Conservation (phyloP, 1,139 yeast genomes). For the Candida albicans region DNA sequence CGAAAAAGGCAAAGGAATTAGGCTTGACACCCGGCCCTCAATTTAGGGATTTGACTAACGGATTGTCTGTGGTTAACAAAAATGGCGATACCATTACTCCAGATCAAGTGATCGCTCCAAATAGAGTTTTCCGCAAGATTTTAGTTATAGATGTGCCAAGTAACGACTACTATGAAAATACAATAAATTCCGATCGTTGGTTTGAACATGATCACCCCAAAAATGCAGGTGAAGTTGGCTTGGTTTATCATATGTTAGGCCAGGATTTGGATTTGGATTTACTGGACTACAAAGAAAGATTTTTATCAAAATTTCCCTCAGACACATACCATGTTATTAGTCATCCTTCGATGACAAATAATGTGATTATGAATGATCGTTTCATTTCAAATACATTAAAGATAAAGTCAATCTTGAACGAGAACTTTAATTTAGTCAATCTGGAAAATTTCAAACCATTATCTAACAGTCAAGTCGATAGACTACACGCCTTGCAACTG, state of each 20-base stretch:
- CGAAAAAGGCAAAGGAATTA: constrained; percentile 60
- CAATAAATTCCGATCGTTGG: constrained; percentile 35
- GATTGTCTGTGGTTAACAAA: constrained; percentile 55
- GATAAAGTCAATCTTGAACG: constrained; percentile 55
- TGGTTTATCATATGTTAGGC: constrained; percentile 79
- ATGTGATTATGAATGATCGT: constrained; percentile 58
- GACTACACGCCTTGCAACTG: constrained; percentile 36
- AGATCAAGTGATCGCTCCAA: constrained; percentile 69
- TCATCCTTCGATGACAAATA: constrained; percentile 63
- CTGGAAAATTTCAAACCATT: constrained; percentile 23
- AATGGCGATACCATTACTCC: constrained; percentile 64
- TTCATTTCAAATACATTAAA: constrained; percentile 56
- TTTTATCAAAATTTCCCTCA: constrained; percentile 50
- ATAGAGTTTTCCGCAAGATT: constrained; percentile 57
- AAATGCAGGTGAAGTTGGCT: constrained; percentile 42
- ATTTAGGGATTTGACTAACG: constrained; percentile 60
- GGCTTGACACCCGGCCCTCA: constrained; percentile 69
- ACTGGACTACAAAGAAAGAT: constrained; percentile 39
- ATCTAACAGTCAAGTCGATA: constrained; percentile 16
- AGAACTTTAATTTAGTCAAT: constrained; percentile 53
- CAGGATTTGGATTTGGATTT: constrained; percentile 53
- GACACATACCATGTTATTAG: constrained; percentile 64
- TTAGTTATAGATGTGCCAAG: constrained; percentile 77
- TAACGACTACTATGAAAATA: constrained; percentile 46
- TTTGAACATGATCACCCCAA: constrained; percentile 23